These are phyloP conservation scores for Mollisia scopiformis DNA, from an alignment of 2,329 filamentous ascomycete species.

Conservation along the genomic window DNA sequence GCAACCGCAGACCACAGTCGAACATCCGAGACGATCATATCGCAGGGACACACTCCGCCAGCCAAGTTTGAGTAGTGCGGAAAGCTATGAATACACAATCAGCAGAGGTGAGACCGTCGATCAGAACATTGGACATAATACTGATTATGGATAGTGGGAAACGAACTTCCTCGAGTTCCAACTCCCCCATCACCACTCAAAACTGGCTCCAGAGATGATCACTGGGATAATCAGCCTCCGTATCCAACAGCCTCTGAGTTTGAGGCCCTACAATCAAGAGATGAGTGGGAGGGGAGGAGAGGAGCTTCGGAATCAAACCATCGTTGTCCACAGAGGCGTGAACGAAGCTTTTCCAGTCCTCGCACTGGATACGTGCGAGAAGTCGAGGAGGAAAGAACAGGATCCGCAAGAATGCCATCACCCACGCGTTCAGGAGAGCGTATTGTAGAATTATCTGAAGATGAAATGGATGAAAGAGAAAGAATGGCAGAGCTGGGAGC, in stretches of 20 bases:
- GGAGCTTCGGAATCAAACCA: background rate
- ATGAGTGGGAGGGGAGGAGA: background rate
- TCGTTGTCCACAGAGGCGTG: background rate
- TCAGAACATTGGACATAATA: background rate
- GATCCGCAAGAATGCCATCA: conserved; percentile 3
- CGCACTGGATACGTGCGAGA: conserved; percentile 7
- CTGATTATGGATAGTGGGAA: conserved; percentile 9
- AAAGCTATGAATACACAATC: background rate
- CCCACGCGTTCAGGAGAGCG: background rate
- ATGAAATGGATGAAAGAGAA: conserved; percentile 7
- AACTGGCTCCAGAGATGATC: background rate
- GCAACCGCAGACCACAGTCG: background rate
- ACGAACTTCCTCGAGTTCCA: conserved; percentile 14
- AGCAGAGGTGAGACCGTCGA: background rate
- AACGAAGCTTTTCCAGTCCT: conserved; percentile 8
- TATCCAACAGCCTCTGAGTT: conserved; percentile 2
- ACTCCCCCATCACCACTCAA: conserved; percentile 14
- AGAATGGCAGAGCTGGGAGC: conserved; percentile 9
- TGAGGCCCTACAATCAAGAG: background rate
- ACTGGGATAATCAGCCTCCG: conserved; percentile 5
- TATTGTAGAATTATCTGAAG: background rate
- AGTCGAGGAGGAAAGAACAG: background rate
- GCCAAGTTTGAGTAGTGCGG: background rate
- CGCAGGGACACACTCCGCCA: background rate
- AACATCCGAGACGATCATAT: background rate